Base-by-base conservation (phyloP, 441 rosid genomes). In the Populus hybrid region DNA sequence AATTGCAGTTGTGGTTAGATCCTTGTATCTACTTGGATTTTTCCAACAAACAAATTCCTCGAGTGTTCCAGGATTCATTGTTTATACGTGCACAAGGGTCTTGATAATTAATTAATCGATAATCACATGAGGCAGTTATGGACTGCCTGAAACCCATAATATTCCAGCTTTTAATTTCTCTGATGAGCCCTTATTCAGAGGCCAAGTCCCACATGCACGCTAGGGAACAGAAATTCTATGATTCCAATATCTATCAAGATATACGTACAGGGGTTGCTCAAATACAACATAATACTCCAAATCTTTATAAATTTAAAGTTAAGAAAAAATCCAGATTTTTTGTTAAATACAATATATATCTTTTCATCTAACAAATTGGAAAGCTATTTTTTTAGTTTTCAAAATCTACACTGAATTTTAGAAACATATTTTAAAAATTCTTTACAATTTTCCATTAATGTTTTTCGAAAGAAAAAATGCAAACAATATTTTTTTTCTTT, bases 21-120 rank as follows among this genome's bases (percentile, higher is more conserved):
- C 66, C 30, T 76, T 69, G 30, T 11, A 75, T 75, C 79, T 76
- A 5, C 73, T 80, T 78, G 82, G 81, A 76, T 28, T 79, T 74
- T 75, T 59, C 64, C 66, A 50, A 26, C 40, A 57, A 83, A 81
- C 82, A 82, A 83, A 82, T 72, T 72, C 77, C 69, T 81, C 83
- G 67, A 71, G 67, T 69, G 70, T 66, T 79, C 77, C 65, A 73
- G 85, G 81, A 63, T 76, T 36, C 69, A 46, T 77, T 69, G 72
- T 50, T 40, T 12, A 71, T 26, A 23, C 18, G 14, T 40, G n/a
- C 38, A 1, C 7, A 63, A 76, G 61, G 30, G 32, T 59, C 11
- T 61, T 63, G 7, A 2, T 12, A 28, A 24, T 21, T 40, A 40
- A 40, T 40, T 40, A 11, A 40, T 40, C 50, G 1, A 40, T 63